phyloP scores from a whole-genome alignment of 331 rosid species.

The Malus hybrid region DNA sequence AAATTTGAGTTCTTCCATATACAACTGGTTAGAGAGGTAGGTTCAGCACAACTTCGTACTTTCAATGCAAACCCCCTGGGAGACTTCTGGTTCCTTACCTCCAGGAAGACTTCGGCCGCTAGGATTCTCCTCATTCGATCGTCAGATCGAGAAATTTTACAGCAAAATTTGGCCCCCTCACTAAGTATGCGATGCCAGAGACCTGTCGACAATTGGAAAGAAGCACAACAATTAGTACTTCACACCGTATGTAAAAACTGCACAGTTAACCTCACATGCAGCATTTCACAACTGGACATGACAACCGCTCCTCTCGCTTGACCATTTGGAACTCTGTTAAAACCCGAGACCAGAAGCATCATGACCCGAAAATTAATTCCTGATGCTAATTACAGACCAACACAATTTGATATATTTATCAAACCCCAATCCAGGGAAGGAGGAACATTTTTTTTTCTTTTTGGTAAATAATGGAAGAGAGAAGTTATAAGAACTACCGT shows the following conservation, averaged over 20 bases:
- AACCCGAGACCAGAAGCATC: not conserved
- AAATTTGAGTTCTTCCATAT: not conserved
- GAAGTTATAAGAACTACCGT: not conserved
- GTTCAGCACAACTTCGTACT: not conserved
- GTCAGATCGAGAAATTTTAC: not conserved
- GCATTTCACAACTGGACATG: not conserved
- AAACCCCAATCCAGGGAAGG: not conserved
- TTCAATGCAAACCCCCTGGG: not conserved
- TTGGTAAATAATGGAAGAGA: not conserved
- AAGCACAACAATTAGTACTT: not conserved
- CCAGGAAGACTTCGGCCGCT: not conserved
- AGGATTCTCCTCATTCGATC: not conserved
- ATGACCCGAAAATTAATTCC: not conserved
- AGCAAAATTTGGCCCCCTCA: slow-evolving; percentile 17
- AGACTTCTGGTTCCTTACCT: not conserved
- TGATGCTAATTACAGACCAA: not conserved
- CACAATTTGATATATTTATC: not conserved
- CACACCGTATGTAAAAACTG: not conserved
- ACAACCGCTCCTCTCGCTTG: not conserved
- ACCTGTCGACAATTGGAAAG: not conserved
- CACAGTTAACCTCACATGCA: not conserved
- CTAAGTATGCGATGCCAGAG: not conserved
- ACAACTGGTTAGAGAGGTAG: not conserved
- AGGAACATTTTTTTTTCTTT: not conserved
- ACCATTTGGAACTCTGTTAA: not conserved